Evolutionary conservation across 345 rosid genomes (phyloP).

Genomic region (Draba incana): DNA sequence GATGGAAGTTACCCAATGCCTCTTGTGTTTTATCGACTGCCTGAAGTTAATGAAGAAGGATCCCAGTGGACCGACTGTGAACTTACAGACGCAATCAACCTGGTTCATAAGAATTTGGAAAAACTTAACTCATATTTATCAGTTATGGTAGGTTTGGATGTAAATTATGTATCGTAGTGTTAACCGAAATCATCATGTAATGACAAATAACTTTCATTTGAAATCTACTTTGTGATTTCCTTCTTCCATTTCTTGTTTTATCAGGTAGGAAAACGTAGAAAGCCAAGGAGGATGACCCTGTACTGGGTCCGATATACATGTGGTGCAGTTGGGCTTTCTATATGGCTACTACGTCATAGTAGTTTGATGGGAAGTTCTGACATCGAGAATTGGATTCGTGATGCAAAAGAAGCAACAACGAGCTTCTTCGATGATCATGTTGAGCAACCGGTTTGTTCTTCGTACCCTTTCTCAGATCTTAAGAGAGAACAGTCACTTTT

Average conservation of each 20-base stretch:
- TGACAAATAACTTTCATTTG: background rate
- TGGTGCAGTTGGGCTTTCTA: slow-evolving; percentile 81
- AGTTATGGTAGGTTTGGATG: slow-evolving; percentile 53
- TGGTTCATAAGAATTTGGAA: slow-evolving; percentile 64
- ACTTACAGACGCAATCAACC: slow-evolving; percentile 65
- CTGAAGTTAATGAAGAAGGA: slow-evolving; percentile 63
- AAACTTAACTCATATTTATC: slow-evolving; percentile 69
- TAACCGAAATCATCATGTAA: too few relatives aligned
- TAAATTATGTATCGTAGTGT: slow-evolving; percentile 5
- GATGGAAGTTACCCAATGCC: slow-evolving; percentile 67
- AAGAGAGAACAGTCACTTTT: slow-evolving; percentile 14
- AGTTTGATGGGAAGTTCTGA: slow-evolving; percentile 91
- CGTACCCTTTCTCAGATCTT: slow-evolving; percentile 23
- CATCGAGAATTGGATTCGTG: slow-evolving; percentile 84
- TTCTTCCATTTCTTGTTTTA: slow-evolving; percentile 10
- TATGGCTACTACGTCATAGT: slow-evolving; percentile 90
- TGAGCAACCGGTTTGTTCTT: slow-evolving; percentile 81
- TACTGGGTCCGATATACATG: slow-evolving; percentile 81
- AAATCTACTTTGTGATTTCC: slow-evolving; percentile 2
- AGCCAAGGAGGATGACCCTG: slow-evolving; percentile 67
- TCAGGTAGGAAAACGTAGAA: slow-evolving; percentile 77
- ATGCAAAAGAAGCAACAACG: slow-evolving; percentile 71
- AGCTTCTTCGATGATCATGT: slow-evolving; percentile 84
- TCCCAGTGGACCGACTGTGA: slow-evolving; percentile 81
- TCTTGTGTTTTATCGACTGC: slow-evolving; percentile 64